phyloP scores from a whole-genome alignment of 345 rosid species.

The Theobroma cacao region DNA sequence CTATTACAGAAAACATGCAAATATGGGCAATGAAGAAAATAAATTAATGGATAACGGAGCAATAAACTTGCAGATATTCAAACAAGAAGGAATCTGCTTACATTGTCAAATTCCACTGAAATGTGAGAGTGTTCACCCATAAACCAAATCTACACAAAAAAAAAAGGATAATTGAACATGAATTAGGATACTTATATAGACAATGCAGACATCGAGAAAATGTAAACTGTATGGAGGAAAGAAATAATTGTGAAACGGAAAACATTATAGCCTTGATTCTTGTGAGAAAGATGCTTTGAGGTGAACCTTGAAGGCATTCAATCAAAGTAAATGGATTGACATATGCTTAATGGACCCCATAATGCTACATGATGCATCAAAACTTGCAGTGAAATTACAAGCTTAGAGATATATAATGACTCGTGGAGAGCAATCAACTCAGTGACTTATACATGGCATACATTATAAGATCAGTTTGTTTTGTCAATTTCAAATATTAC shows the following conservation, averaged over 20 bases:
- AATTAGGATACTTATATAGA: conserved; percentile 21
- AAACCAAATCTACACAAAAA: conserved; percentile 58
- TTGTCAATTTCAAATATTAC: background rate
- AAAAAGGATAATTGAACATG: conserved; percentile 20
- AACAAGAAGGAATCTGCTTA: conserved; percentile 29
- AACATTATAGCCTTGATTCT: background rate
- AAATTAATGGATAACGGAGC: background rate
- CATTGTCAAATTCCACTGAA: conserved; percentile 68
- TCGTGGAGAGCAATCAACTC: background rate
- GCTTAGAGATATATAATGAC: background rate
- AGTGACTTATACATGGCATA: background rate
- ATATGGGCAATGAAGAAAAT: background rate
- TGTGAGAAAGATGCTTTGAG: background rate
- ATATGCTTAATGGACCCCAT: background rate
- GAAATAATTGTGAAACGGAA: background rate
- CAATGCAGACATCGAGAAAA: background rate
- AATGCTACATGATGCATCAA: background rate
- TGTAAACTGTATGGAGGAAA: background rate
- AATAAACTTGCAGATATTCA: background rate
- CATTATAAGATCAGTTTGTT: background rate
- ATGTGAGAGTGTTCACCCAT: conserved; percentile 78
- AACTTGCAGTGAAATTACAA: background rate
- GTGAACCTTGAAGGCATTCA: background rate
- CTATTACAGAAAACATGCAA: background rate
- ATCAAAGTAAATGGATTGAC: background rate